Conservation (phyloP, 768 basidiomycete genomes). For the Naematelia encephala region DNA sequence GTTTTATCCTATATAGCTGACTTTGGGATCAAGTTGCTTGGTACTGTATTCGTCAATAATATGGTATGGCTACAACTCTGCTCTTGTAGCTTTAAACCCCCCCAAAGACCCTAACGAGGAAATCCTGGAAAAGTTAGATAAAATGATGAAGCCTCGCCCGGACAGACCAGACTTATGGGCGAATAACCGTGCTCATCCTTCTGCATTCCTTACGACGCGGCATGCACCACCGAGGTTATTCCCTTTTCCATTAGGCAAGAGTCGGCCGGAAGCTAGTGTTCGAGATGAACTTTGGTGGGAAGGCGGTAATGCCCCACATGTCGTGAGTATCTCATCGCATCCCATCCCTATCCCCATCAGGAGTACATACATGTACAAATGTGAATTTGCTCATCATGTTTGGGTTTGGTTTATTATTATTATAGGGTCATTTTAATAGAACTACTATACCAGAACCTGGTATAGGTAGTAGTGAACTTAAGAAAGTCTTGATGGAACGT, state of each 20-base stretch:
- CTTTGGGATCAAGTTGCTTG: slow-evolving; percentile 31
- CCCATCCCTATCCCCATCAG: background rate
- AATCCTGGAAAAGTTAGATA: slow-evolving; percentile 12
- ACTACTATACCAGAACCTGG: background rate
- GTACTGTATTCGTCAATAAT: slow-evolving; percentile 30
- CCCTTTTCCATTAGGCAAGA: slow-evolving; percentile 43
- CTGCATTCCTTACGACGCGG: slow-evolving; percentile 38
- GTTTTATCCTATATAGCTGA: background rate
- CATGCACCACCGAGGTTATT: slow-evolving; percentile 35
- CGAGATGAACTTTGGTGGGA: slow-evolving; percentile 44
- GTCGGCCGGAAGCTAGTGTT: slow-evolving; percentile 22
- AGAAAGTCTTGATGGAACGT: slow-evolving; percentile 19
- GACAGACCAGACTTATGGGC: slow-evolving; percentile 32
- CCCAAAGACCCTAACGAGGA: background rate
- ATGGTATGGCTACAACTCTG: slow-evolving; percentile 40
- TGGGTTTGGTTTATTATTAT: too few relatives aligned
- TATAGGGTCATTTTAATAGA: slow-evolving; percentile 47
- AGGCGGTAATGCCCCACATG: slow-evolving; percentile 40
- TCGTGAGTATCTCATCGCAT: slow-evolving; percentile 26
- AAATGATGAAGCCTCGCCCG: slow-evolving; percentile 17
- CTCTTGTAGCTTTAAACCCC: slow-evolving; percentile 13
- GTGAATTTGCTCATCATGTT: slow-evolving; percentile 28
- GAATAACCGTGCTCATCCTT: slow-evolving; percentile 42
- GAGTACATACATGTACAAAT: slow-evolving; percentile 10
- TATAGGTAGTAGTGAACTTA: slow-evolving; percentile 5